Percentiles rank a stretch among this genome's conserved stretches.
Conservation (phyloP, 495 filamentous ascomycete species). For the Xylaria castorea region DNA sequence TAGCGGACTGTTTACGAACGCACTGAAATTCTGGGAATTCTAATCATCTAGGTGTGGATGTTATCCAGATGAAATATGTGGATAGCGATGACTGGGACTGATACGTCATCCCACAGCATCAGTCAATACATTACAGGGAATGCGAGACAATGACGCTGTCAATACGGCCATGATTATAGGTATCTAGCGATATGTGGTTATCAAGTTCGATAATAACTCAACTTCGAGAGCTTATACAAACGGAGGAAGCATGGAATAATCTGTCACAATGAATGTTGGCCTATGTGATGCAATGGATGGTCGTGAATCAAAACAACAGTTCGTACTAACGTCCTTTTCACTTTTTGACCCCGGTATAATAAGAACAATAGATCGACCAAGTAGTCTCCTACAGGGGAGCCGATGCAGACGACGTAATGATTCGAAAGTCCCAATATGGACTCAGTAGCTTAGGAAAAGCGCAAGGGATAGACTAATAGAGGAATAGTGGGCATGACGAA, state of each 20-base stretch:
- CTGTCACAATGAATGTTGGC: neutral
- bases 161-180: neutral
- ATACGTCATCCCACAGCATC: slow-evolving; percentile 20
- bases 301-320: neutral
- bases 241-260: neutral
- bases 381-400: neutral
- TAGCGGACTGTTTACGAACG: neutral
- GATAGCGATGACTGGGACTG: neutral
- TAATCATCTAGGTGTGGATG: neutral
- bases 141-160: neutral
- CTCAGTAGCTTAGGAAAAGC: neutral
- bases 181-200: neutral
- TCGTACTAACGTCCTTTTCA: neutral
- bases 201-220: neutral
- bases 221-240: neutral
- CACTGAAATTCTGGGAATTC: neutral
- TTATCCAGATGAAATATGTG: neutral
- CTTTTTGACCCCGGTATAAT: neutral
- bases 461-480: neutral
- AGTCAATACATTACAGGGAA: neutral
- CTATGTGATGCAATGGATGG: neutral
- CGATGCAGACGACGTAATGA: slow-evolving; percentile 3
- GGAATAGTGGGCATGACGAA: neutral
- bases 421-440: neutral
- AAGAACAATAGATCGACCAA: neutral